Evolutionary conservation across 2,329 filamentous ascomycete genomes (phyloP).

Genomic region (Exophiala dermatitidis): DNA sequence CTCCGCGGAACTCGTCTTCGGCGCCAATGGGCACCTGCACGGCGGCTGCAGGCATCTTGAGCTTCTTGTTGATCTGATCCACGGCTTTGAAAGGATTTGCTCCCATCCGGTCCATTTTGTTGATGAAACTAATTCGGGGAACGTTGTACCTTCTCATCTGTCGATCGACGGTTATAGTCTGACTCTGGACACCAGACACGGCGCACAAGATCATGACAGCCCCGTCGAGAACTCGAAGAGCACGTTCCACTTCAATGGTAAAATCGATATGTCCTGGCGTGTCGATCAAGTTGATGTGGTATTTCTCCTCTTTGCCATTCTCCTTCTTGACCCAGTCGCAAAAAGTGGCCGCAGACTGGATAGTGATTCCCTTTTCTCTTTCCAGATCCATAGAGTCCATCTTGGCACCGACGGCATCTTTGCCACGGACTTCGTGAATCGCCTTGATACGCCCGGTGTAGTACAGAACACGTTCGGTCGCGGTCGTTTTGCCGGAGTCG

Average conservation of each 20-base stretch:
- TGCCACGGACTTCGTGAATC: constrained; percentile 93
- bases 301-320: constrained; percentile 76
- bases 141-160: constrained; percentile 99
- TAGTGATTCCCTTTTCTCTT: constrained; percentile 96
- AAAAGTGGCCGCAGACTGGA: constrained; percentile 95
- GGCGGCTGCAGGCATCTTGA: constrained; percentile 86
- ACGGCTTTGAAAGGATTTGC: constrained; percentile 97
- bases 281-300: constrained; percentile 97
- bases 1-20: constrained; percentile 85
- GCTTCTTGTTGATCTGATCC: constrained; percentile 94
- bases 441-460: constrained; percentile 95
- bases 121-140: constrained; percentile 90
- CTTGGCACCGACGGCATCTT: constrained; percentile 92
- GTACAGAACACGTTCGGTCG: constrained; percentile 92
- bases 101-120: constrained; percentile 99
- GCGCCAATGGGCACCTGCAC: constrained; percentile 89
- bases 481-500: constrained; percentile 96
- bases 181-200: constrained; percentile 92
- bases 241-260: constrained; percentile 96
- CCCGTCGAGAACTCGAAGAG: constrained; percentile 86
- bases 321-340: constrained; percentile 92
- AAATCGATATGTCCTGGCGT: constrained; percentile 98
- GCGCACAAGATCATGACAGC: constrained; percentile 98
- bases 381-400: constrained; percentile 99
- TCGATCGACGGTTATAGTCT: constrained; percentile 95